A percentile compares a stretch with the other conserved stretches of the same genome.
Evolutionary conservation across 208 protist species (phyloP).

Genomic region (Crithidia acanthocephali): DNA sequence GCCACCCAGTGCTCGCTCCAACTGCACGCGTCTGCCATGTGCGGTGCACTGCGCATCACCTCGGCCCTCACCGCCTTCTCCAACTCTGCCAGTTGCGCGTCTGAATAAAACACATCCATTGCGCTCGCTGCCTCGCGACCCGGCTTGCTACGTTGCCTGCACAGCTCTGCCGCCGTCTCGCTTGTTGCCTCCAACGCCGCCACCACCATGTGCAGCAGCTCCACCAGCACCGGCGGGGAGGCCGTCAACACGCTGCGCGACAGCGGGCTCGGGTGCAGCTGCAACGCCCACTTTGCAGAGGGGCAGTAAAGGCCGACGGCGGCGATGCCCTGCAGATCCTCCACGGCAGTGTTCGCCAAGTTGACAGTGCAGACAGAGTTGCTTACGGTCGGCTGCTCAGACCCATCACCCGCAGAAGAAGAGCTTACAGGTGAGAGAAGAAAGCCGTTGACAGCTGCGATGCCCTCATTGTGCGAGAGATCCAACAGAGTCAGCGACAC

Average conservation of each 20-base stretch:
- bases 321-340: constrained; percentile 42
- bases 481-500: constrained; percentile 29
- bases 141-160: neutral
- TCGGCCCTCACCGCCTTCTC: neutral
- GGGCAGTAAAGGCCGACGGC: constrained; percentile 20
- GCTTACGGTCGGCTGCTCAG: too few relatives aligned
- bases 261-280: constrained; percentile 40
- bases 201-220: constrained; percentile 27
- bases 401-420: neutral
- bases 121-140: neutral
- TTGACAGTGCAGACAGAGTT: constrained; percentile 7
- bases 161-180: constrained; percentile 9
- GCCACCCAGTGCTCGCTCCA: constrained; percentile 18
- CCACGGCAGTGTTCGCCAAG: constrained; percentile 18
- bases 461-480: constrained; percentile 48
- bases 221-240: constrained; percentile 18
- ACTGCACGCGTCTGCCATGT: neutral
- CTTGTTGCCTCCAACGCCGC: neutral
- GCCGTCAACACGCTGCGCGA: constrained; percentile 27
- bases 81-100: constrained; percentile 9
- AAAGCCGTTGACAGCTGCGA: constrained; percentile 57
- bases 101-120: constrained; percentile 13
- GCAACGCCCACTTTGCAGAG: constrained; percentile 20
- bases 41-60: neutral
- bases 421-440: constrained; percentile 29